Evolutionary conservation across 441 rosid species (phyloP).

Genomic region (Geranium incanum): DNA sequence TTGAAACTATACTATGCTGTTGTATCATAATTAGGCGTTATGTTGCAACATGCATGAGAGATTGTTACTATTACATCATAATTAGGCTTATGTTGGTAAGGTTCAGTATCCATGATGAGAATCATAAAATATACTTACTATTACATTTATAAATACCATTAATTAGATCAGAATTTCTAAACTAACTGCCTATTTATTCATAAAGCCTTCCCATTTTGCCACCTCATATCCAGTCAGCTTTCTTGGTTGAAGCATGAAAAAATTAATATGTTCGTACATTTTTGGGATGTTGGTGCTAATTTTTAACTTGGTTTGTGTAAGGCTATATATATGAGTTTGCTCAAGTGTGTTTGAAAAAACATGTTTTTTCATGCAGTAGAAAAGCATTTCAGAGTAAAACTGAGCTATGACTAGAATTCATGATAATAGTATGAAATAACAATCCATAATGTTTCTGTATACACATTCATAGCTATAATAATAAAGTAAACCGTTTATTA

Average conservation of each 20-base stretch:
- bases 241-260: not conserved
- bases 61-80: not conserved
- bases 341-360: not conserved
- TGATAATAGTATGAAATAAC: not conserved
- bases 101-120: conserved; percentile 2
- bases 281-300: not conserved
- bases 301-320: not conserved
- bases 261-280: not conserved
- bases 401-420: not conserved
- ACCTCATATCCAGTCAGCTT: not conserved
- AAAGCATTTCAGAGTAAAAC: not conserved
- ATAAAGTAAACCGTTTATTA: not conserved
- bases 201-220: conserved; percentile 9
- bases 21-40: no score
- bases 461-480: not conserved
- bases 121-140: not conserved
- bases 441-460: not conserved
- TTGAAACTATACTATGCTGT: no score
- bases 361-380: not conserved
- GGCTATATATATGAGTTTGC: not conserved
- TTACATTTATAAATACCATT: not conserved
- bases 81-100: not conserved
- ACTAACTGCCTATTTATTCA: not conserved
- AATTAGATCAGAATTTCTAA: not conserved
- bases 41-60: no score